Base-by-base conservation (phyloP, 352 stramenopile genomes). In the Phytophthora brassicae region DNA sequence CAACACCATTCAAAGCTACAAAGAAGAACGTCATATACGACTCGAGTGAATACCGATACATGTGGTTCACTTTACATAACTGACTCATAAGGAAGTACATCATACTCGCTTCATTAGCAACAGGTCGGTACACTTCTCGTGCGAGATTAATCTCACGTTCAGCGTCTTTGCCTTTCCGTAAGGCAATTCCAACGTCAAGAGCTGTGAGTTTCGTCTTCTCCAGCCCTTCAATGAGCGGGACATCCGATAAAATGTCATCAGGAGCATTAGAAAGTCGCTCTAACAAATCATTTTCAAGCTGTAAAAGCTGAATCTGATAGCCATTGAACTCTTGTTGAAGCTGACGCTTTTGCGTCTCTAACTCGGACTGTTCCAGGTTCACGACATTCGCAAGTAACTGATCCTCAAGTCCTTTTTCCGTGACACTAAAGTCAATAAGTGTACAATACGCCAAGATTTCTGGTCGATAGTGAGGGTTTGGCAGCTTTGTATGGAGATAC, bases 391-490 rank as follows among this genome's bases (percentile, higher is more conserved):
- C 86, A 0, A 97, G 65, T 4, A 97, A 65, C 55, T 97, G 91
- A 35, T 97, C 91, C 66, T 97, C 90, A 0, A 97, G 68, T 0
- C 91, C 91, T 42, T 81, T 84, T 44, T 97, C 84, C 11, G 92
- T 98, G 19, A 97, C 92, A 42, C 94, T 97, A 48, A 98, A 98
- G 66, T 98, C 95, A 50, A 98, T 97, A 1, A 98, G 73, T 36
- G 90, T 97, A 55, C 89, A 97, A 55, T 97, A 94, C 22, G 92
- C 89, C 14, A 94, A 67, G n/a, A 98, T 82, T 58, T 98, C 92
- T 0, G 92, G 92, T 1, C 84, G 81, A 60, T 96, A 98, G 64
- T 98, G 92, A 5, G 92, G 93, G 31, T 98, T 98, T 1, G 88
- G 86, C 1, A 97, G 68, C 47, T 97, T 97, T 0, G 90, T 98